Percentiles rank a stretch among this genome's conserved stretches.
Evolutionary conservation across 2,329 filamentous ascomycete species (phyloP).

Genomic region (Chaetomium sp.): DNA sequence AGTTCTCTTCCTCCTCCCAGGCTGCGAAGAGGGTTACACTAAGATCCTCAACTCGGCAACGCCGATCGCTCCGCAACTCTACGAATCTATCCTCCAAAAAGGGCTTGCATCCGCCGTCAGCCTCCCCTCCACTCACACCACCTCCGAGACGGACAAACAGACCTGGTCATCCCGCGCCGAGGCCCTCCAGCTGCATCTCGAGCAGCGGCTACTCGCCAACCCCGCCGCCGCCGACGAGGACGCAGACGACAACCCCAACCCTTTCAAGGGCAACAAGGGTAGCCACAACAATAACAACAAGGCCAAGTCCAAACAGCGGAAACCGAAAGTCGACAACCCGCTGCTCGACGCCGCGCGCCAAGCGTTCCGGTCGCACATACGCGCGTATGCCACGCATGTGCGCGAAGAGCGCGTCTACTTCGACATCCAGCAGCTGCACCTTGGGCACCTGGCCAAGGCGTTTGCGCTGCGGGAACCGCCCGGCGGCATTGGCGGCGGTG

Average conservation of each 20-base stretch:
- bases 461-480: slow-evolving; percentile 90
- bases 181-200: slow-evolving; percentile 60
- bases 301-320: slow-evolving; percentile 24
- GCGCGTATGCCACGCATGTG: slow-evolving; percentile 93
- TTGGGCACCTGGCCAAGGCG: slow-evolving; percentile 91
- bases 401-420: slow-evolving; percentile 84
- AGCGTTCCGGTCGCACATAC: slow-evolving; percentile 87
- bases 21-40: slow-evolving; percentile 89
- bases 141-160: slow-evolving; percentile 59
- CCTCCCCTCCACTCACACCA: slow-evolving; percentile 56
- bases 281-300: slow-evolving; percentile 6
- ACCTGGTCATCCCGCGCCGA: slow-evolving; percentile 52
- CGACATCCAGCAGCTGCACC: slow-evolving; percentile 85
- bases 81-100: slow-evolving; percentile 62
- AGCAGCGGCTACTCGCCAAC: slow-evolving; percentile 56
- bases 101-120: slow-evolving; percentile 64
- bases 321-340: slow-evolving; percentile 51
- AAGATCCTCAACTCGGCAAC: slow-evolving; percentile 62
- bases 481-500: slow-evolving; percentile 70
- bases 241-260: slow-evolving; percentile 18
- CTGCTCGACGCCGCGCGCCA: slow-evolving; percentile 79
- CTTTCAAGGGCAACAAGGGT: slow-evolving; percentile 24
- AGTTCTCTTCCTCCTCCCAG: slow-evolving; percentile 85
- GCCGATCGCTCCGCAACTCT: slow-evolving; percentile 53
- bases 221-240: slow-evolving; percentile 17